Percentiles rank a stretch among this genome's conserved stretches.
Conservation (phyloP, 257 asterid species). For the Galeopsis tetrahit region DNA sequence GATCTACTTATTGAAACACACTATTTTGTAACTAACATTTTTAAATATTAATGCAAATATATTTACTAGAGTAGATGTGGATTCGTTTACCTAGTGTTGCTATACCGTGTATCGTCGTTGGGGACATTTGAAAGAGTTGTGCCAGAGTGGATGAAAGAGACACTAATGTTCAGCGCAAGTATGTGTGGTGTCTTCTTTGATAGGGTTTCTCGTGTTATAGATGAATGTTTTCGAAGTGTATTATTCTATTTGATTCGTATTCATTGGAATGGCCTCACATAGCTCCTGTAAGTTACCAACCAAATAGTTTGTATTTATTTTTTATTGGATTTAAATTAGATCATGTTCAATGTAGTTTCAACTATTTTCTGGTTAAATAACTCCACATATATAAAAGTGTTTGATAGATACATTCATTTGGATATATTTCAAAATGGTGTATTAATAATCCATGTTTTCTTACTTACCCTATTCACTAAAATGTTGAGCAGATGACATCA, state of each 20-base stretch:
- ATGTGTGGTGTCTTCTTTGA: slow-evolving; percentile 77
- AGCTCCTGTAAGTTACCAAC: too few species aligned
- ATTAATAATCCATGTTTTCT: too few species aligned
- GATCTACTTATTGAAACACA: background rate
- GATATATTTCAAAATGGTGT: too few species aligned
- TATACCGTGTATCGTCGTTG: slow-evolving; percentile 63
- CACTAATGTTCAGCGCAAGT: slow-evolving; percentile 64
- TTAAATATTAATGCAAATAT: background rate
- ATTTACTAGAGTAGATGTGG: background rate
- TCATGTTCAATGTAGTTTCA: too few species aligned
- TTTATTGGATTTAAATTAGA: too few species aligned
- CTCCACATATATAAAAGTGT: too few species aligned
- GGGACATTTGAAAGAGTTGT: slow-evolving; percentile 86
- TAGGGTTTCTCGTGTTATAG: slow-evolving; percentile 56
- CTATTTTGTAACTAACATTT: background rate
- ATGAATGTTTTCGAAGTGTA: background rate
- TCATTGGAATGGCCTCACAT: background rate
- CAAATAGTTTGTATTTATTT: too few species aligned
- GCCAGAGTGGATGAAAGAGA: slow-evolving; percentile 87
- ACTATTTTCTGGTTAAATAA: too few species aligned
- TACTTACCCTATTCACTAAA: too few species aligned
- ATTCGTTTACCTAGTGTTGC: slow-evolving; percentile 21
- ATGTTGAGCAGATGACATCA: too few species aligned
- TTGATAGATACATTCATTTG: too few species aligned
- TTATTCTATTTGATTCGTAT: background rate